Evolutionary conservation across 768 basidiomycete genomes (phyloP).

Genomic region (Coprinellus micaceus): DNA sequence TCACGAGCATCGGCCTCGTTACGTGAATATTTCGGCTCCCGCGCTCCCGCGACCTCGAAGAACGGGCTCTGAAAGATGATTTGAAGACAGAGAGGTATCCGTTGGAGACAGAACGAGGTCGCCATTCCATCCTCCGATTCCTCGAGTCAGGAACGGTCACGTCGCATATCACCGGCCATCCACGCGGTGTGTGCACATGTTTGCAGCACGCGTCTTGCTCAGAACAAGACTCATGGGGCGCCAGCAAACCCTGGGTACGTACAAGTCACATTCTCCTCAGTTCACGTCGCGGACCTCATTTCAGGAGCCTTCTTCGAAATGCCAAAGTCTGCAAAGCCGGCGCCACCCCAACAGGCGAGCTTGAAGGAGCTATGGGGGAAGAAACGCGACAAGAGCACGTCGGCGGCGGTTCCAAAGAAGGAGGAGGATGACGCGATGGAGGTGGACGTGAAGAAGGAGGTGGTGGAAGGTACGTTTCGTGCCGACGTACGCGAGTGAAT

Average conservation of each 20-base stretch:
- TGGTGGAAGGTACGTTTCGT: slow-evolving; percentile 20
- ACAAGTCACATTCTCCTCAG: not conserved
- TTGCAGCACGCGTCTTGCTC: slow-evolving; percentile 36
- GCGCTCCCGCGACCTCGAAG: too few relatives aligned
- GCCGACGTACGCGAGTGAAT: too few relatives aligned
- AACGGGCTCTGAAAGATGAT: too few relatives aligned
- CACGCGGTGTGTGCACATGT: slow-evolving; percentile 47
- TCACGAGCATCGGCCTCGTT: too few relatives aligned
- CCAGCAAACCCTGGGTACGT: slow-evolving; percentile 69
- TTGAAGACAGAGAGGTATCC: too few relatives aligned
- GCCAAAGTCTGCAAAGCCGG: slow-evolving; percentile 60
- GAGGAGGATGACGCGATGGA: slow-evolving; percentile 26
- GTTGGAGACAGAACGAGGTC: too few relatives aligned
- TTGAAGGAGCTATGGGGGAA: slow-evolving; percentile 71
- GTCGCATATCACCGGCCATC: slow-evolving; percentile 16
- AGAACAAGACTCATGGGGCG: slow-evolving; percentile 50
- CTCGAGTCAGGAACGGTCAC: not conserved
- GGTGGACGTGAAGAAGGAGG: slow-evolving; percentile 22
- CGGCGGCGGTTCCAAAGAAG: slow-evolving; percentile 18
- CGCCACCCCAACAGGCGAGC: slow-evolving; percentile 75
- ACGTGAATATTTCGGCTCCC: too few relatives aligned
- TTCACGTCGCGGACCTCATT: not conserved
- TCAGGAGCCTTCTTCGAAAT: slow-evolving; percentile 75
- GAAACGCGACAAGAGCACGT: slow-evolving; percentile 31
- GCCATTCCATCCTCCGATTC: too few relatives aligned